phyloP scores from a whole-genome alignment of 1,284 basidiomycete species.

The Ceratobasidium sp. region DNA sequence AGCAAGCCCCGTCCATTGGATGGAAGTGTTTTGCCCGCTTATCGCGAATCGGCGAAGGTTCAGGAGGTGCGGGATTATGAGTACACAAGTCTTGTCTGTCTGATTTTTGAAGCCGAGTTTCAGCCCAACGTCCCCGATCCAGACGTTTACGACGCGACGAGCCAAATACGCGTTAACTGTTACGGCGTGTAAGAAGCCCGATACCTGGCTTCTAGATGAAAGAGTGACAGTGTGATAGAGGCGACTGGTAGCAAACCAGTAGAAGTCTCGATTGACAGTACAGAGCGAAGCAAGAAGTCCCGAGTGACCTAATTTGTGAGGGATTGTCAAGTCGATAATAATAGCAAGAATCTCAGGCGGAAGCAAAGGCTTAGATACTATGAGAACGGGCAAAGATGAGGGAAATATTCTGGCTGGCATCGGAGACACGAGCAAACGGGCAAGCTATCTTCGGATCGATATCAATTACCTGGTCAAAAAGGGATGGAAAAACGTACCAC shows the following conservation, averaged over 20 bases:
- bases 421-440: too few species aligned
- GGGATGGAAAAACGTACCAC: neutral
- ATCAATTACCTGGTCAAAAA: neutral
- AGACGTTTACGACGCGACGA: constrained; percentile 24
- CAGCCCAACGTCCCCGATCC: constrained; percentile 27
- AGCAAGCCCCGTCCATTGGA: constrained; percentile 10
- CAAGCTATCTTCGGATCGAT: neutral
- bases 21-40: constrained; percentile 6
- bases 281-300: constrained; percentile 24
- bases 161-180: constrained; percentile 9
- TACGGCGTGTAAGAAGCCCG: constrained; percentile 15
- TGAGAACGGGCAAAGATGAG: neutral
- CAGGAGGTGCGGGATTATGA: constrained; percentile 10
- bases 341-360: constrained; percentile 35
- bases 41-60: constrained; percentile 40
- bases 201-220: neutral
- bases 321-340: constrained; percentile 4
- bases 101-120: neutral
- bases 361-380: neutral
- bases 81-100: neutral
- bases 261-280: constrained; percentile 7
- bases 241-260: constrained; percentile 12
- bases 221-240: constrained; percentile 40
- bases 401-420: neutral
- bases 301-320: neutral